Percentiles rank a stretch among this genome's conserved stretches.
phyloP scores from a whole-genome alignment of 306 rosid species.

The Glycine tomentella region DNA sequence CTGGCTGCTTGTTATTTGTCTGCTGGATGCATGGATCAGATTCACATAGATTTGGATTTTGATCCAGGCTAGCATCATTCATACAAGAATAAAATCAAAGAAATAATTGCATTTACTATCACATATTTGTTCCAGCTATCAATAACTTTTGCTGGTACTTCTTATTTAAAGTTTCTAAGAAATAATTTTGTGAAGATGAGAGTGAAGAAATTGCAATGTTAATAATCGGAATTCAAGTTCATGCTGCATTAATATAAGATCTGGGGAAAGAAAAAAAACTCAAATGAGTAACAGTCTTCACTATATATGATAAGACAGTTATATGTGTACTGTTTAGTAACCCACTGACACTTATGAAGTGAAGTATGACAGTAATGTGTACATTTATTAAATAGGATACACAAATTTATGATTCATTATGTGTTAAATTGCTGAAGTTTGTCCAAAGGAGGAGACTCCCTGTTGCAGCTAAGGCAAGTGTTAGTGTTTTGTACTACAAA shows the following conservation, averaged over 20 bases:
- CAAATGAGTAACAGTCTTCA: neutral
- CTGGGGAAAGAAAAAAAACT: neutral
- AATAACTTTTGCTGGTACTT: no score
- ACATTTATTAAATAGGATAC: neutral
- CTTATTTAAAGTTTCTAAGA: no score
- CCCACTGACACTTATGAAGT: no score
- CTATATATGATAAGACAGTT: neutral
- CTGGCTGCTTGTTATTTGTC: neutral
- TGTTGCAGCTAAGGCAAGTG: neutral
- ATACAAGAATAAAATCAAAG: constrained; percentile 17
- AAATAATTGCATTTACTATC: neutral
- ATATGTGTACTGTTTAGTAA: neutral
- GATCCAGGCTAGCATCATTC: constrained; percentile 43
- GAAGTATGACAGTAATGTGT: neutral
- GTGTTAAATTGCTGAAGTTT: neutral
- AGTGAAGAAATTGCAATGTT: neutral
- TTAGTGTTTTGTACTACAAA: neutral
- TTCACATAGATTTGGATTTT: constrained; percentile 54
- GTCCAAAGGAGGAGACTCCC: no score
- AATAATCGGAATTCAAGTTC: neutral
- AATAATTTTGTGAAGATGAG: neutral
- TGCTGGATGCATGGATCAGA: constrained; percentile 41
- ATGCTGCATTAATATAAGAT: neutral
- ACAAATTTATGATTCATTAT: neutral
- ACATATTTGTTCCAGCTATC: neutral